Base-by-base conservation (phyloP, 2,329 filamentous ascomycete genomes). In the Lasiodiplodia theobromae region DNA sequence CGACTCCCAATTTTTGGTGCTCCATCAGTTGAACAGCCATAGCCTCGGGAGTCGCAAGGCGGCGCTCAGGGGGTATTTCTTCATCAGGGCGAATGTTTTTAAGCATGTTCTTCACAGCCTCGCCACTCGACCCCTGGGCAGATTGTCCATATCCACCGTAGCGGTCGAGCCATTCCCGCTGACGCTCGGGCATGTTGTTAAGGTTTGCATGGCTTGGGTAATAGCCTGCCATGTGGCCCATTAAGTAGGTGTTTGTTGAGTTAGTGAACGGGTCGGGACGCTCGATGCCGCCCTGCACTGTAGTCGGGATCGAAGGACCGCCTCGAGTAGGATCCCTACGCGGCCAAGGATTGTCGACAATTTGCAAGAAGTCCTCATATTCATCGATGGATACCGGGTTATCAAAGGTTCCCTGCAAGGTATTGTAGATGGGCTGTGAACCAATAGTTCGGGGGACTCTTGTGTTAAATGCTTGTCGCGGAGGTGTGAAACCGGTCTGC, bases 1-100 rank as follows among this genome's bases (percentile, higher is more conserved):
- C 86, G 47, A 95, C 78, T 3, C 91, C 92, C 21, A 95, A 82
- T 73, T 92, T 90, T 76, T 97, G 94, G 74, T 97, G 94, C 56
- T 91, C 88, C 81, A 96, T 93, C 10, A 97, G 83, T 0, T 86
- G 82, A 68, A 88, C 89, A 69, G 84, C 88, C 74, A 97, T 86
- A 1, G 86, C 89, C 52, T 86, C 85, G 0, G 93, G 93, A 0
- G 91, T 93, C 28, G 87, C 87, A 69, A 91, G 88, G 18, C 90
- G 86, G 64, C 89, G 84, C 67, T 89, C 85, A 23, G 75, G 75
- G 1, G 79, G 79, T 52, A 82, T 76, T 10, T 82, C 79, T 38
- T 74, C 74, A 54, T 76, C 73, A 7, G 72, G 72, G 65, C 74
- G 70, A 40, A 79, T 76, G 40, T 75, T 77, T 37, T 76, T 75